A percentile compares a stretch with the other conserved stretches of the same genome.
Conservation (phyloP, 176 grass and related monocot genomes). For the Carex littledalei region DNA sequence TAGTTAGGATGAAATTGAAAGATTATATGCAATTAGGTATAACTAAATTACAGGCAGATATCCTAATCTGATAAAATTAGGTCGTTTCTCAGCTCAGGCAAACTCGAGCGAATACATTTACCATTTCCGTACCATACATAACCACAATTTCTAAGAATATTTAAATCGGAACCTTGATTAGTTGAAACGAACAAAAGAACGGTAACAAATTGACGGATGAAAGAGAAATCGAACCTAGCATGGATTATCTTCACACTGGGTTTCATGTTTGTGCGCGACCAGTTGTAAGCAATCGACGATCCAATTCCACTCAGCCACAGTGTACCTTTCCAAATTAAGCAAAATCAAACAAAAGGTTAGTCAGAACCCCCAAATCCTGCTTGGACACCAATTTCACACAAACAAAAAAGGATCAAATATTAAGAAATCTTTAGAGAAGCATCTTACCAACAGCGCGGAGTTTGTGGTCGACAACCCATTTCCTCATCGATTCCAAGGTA, state of each 20-base stretch:
- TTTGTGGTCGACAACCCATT: slow-evolving; percentile 31
- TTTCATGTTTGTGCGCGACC: slow-evolving; percentile 84
- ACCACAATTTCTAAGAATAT: background rate
- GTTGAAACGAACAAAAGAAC: background rate
- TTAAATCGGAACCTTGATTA: background rate
- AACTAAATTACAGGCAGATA: background rate
- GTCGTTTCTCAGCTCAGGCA: background rate
- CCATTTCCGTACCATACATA: background rate
- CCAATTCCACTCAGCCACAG: slow-evolving; percentile 71
- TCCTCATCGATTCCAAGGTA: slow-evolving; percentile 26
- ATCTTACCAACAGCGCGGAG: slow-evolving; percentile 20
- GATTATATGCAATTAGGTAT: background rate
- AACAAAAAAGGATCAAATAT: background rate
- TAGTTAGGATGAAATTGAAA: background rate
- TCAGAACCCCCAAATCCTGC: background rate
- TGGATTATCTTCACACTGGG: slow-evolving; percentile 91
- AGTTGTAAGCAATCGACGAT: slow-evolving; percentile 79
- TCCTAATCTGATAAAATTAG: background rate
- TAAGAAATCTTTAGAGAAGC: background rate
- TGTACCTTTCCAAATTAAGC: slow-evolving; percentile 27
- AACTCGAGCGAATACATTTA: background rate
- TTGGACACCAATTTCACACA: background rate
- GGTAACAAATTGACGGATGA: background rate
- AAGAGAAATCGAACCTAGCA: slow-evolving; percentile 44
- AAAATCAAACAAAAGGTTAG: background rate